phyloP scores from a whole-genome alignment of 805 yeast species.

The Tetrapisispora taiwanensis region DNA sequence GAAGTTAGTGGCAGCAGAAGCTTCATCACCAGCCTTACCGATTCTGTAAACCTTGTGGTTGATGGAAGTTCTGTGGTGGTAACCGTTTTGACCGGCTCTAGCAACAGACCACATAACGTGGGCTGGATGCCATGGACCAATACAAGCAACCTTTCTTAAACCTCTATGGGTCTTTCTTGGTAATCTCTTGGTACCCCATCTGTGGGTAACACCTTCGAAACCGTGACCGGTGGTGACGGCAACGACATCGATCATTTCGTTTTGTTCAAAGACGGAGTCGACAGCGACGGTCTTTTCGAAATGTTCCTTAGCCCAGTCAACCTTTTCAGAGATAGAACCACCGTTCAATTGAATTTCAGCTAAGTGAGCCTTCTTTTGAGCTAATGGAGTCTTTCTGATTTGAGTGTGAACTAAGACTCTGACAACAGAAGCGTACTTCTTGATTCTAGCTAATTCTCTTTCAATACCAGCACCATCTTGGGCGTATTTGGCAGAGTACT shows the following conservation, averaged over 20 bases:
- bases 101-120: conserved; percentile 99
- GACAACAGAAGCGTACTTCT: conserved; percentile 96
- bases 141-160: conserved; percentile 99
- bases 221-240: conserved; percentile 99
- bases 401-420: conserved; percentile 99
- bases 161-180: conserved; percentile 99
- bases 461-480: conserved; percentile 79
- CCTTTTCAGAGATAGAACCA: conserved; percentile 96
- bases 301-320: conserved; percentile 97
- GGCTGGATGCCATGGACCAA: conserved; percentile 99
- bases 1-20: conserved; percentile 90
- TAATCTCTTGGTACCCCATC: conserved; percentile 99
- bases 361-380: conserved; percentile 99
- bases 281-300: conserved; percentile 97
- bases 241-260: conserved; percentile 96
- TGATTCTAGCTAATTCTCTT: conserved; percentile 96
- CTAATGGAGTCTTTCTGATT: conserved; percentile 96
- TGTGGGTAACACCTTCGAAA: conserved; percentile 99
- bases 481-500: conserved; percentile 97
- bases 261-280: conserved; percentile 94
- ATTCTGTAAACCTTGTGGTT: conserved; percentile 99
- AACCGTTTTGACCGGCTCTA: conserved; percentile 99
- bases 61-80: conserved; percentile 99
- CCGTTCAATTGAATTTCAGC: conserved; percentile 99
- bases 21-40: conserved; percentile 92